Base-by-base conservation (phyloP, 495 filamentous ascomycete species). In the Trichoderma orchidacearum region DNA sequence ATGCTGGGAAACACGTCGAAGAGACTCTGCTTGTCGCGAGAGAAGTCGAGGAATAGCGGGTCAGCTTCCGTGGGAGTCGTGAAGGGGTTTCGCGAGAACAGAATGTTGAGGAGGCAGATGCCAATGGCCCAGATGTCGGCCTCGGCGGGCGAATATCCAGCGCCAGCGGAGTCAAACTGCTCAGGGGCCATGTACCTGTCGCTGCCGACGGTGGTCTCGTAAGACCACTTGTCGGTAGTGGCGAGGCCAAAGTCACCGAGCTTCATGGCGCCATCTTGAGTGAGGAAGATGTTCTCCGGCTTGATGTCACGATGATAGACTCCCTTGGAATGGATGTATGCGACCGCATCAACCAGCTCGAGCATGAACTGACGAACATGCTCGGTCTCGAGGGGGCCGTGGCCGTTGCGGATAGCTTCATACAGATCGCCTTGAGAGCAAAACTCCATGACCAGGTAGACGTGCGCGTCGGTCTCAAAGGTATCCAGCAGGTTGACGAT, bases 131-230 rank as follows among this genome's bases (percentile, higher is more conserved):
- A 98, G 61, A 95, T 83, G 68, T 98, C 93, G 18, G 94, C 93
- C 70, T 94, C 80, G 53, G 88, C 89, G 30, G 93, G 90, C 41
- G 89, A 92, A 73, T 97, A 97, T 61, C 93, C 93, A 51, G 75
- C 78, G 57, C 83, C 83, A 62, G 82, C 75, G 23, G 91, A 87
- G 61, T 97, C 92, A 61, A 90, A 97, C 64, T 98, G 93, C 69
- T 97, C 93, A 17, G 93, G 93, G 52, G 93, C 90, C 93, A 98
- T 98, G 72, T 98, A 98, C 30, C 93, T 88, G 63, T 98, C 94
- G 69, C 92, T 96, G 54, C 93, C 93, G 51, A 98, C 93, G 58
- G 85, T 89, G 32, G 83, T 84, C 71, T 98, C 93, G 62, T 86
- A 83, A 41, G 85, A 90, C 90, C 89, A 95, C 61, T 77, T 68